Conservation (phyloP, 2,329 filamentous ascomycete genomes). For the Fusarium albosuccineum region DNA sequence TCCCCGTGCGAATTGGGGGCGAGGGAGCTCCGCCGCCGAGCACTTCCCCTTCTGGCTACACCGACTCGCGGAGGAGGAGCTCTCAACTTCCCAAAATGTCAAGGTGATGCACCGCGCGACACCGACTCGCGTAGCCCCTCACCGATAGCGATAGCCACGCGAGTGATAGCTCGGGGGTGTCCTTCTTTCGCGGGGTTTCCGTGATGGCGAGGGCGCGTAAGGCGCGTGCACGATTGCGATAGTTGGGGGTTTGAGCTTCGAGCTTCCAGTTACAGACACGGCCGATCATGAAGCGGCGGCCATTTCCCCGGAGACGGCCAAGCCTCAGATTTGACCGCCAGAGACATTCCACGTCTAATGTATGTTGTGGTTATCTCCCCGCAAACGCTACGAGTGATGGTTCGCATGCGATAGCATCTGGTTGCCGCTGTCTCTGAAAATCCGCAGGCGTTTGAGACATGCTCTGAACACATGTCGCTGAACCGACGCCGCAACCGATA, state of each 20-base stretch:
- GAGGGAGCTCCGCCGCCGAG: too few relatives aligned
- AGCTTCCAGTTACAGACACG: slow-evolving; percentile 5
- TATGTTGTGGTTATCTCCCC: neutral
- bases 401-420: neutral
- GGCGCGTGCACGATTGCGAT: neutral
- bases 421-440: slow-evolving; percentile 2
- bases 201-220: neutral
- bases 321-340: neutral
- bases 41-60: slow-evolving; percentile 13
- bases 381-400: neutral
- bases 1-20: too few relatives aligned
- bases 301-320: slow-evolving; percentile 7
- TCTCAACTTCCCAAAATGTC: slow-evolving; percentile 6
- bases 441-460: slow-evolving; percentile 4
- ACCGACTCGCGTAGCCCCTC: slow-evolving; percentile 30
- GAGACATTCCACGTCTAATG: slow-evolving; percentile 16
- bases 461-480: neutral
- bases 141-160: slow-evolving; percentile 29
- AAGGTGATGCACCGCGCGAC: slow-evolving; percentile 7
- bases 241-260: neutral
- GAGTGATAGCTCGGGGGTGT: slow-evolving; percentile 31
- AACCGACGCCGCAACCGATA: neutral
- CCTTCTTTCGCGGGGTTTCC: slow-evolving; percentile 24
- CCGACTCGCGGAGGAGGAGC: slow-evolving; percentile 13
- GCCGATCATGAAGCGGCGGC: neutral